Evolutionary conservation across 139 green algal species (phyloP), one percentile per base, ranked within the genome.

Genomic region (Picochlorum costavermella): DNA sequence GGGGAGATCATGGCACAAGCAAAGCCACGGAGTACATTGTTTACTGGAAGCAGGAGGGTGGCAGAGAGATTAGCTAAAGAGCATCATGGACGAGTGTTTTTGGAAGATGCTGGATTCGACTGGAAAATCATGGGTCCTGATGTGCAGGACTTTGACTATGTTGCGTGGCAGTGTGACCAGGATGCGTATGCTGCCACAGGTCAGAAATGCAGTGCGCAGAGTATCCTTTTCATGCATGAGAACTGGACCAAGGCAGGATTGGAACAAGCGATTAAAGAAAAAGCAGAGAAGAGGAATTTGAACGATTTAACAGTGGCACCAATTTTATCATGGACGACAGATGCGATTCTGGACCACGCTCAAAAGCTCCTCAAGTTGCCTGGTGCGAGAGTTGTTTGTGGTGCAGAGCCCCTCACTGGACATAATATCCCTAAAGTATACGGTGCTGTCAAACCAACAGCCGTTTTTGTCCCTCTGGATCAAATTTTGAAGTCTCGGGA

Each of bases 91-190:
- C 89, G 89, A 84, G 87, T 93, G 66, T 13, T 63, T 66, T 67
- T 98, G 46, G 92, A 98, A 77, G 92, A 98, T 64, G 92, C 92
- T 1, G 92, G 92, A 2, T 98, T 96, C 65, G 92, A 98, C 80
- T 98, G 92, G 92, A 98, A 98, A 79, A 82, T 97, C 12, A 77
- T 97, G 40, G 91, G 90, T 4, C 89, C 89, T 2, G 88, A 95
- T 67, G 86, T 89, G 20, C 28, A 31, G 0, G 72, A 94, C 61
- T 75, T 89, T 29, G 85, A 92, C 33, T 96, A 96, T 57, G 85
- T 96, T 51, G 88, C 92, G 2, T 96, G 88, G 88, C 68, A 84
- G 70, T 94, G 85, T 61, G 92, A 98, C 71, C 92, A 98, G 77
- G 92, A 98, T 55, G 92, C 92, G 0, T 98, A 97, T 61, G 89